A percentile compares a stretch with the other conserved stretches of the same genome.
Evolutionary conservation across 2,329 filamentous ascomycete species (phyloP).

Genomic region (Cordyceps farinosa): DNA sequence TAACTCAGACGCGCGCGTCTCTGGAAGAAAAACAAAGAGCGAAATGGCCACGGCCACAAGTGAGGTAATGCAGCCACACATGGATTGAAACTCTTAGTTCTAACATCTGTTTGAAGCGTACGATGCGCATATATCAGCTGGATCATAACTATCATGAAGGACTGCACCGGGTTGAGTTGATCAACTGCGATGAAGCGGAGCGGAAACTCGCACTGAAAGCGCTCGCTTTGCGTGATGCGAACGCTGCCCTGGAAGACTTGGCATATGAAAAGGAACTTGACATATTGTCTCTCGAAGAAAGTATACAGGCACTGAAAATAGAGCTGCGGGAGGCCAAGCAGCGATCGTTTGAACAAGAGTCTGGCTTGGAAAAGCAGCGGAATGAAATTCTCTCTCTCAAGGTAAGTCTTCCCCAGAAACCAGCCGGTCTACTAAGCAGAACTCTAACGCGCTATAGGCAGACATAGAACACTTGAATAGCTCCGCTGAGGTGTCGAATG

Average conservation of each 20-base stretch:
- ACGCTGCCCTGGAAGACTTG: constrained; percentile 42
- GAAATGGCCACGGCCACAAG: constrained; percentile 18
- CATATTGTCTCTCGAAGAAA: neutral
- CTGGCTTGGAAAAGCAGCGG: constrained; percentile 46
- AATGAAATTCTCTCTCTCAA: constrained; percentile 47
- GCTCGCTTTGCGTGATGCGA: constrained; percentile 72
- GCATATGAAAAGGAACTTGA: neutral
- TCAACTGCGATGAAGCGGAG: constrained; percentile 71
- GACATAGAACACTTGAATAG: constrained; percentile 68
- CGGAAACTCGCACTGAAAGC: constrained; percentile 67
- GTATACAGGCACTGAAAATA: constrained; percentile 25
- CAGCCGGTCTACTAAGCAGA: neutral
- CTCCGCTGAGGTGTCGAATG: constrained; percentile 65
- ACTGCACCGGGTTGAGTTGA: constrained; percentile 60
- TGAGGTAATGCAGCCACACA: neutral
- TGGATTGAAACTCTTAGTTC: neutral
- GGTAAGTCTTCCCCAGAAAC: constrained; percentile 31
- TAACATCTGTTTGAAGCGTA: constrained; percentile 35
- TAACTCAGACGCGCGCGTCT: neutral
- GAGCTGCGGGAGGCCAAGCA: constrained; percentile 44
- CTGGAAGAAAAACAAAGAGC: neutral
- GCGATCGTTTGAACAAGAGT: constrained; percentile 43
- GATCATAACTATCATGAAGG: constrained; percentile 68
- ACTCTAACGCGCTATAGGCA: constrained; percentile 44
- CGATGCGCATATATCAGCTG: constrained; percentile 49